These are phyloP conservation scores for Dovyalis caffra DNA, from an alignment of 345 rosid genomes.

Conservation along the genomic window DNA sequence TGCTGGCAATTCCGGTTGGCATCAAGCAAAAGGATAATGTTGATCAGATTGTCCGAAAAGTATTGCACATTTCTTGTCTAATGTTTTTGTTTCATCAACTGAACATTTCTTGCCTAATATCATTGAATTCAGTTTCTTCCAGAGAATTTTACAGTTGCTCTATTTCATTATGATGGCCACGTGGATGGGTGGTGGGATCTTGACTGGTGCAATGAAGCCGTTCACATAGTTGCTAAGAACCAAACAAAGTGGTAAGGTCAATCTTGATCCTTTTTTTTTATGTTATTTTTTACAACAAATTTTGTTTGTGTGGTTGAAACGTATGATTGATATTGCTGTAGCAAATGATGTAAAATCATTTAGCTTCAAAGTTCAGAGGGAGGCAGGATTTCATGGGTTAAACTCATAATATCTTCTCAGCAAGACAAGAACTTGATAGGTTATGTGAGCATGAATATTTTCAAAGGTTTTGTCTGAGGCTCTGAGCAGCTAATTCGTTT, in stretches of 20 bases:
- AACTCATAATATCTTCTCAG: neutral
- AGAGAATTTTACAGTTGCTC: conserved; percentile 78
- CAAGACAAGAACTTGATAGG: neutral
- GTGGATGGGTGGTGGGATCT: conserved; percentile 82
- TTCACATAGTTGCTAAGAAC: conserved; percentile 87
- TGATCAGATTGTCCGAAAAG: conserved; percentile 72
- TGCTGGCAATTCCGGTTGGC: conserved; percentile 93
- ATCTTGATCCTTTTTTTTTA: neutral
- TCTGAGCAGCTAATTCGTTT: neutral
- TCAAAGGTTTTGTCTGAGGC: neutral
- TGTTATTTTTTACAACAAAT: neutral
- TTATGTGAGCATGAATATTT: neutral
- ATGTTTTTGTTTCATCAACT: neutral
- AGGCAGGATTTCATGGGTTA: neutral
- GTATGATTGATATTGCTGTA: neutral
- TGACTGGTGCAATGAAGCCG: conserved; percentile 72
- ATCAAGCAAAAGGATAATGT: conserved; percentile 78
- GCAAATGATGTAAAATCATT: neutral
- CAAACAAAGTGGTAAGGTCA: conserved; percentile 84
- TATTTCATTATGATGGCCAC: conserved; percentile 93
- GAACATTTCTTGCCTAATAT: conserved; percentile 34
- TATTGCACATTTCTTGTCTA: conserved; percentile 25
- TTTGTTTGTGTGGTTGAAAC: neutral
- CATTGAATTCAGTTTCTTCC: conserved; percentile 81
- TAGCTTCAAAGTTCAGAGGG: neutral